Base-by-base conservation (phyloP, 441 rosid genomes). In the Isatis lusitanica region DNA sequence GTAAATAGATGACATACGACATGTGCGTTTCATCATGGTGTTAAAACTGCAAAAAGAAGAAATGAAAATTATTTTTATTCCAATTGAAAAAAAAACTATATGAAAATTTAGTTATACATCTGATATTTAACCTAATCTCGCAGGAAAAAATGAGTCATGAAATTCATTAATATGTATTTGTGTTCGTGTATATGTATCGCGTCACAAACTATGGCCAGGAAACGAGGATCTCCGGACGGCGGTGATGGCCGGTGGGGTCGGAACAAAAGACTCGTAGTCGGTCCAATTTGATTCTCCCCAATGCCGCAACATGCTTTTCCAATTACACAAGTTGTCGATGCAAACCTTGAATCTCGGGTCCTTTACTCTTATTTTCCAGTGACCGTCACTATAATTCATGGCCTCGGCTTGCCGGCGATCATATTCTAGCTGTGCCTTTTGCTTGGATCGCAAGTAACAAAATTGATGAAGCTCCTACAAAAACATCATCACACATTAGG, bases 261-360 rank as follows among this genome's bases (percentile, higher is more conserved):
- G 92, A 73, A 65, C 70, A 59, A 71, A 80, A 33, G 70, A 61
- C 50, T 84, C 82, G 36, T 90, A 84, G 28, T 90, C 85, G 0
- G 96, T 94, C 97, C 93, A 87, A 28, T 94, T 94, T 2, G 82
- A 76, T 79, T 90, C 90, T 0, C 98, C 97, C 98, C 98, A 94
- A 38, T 88, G 93, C n/a, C 71, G 74, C 61, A 94, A 68, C 98
- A 92, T 94, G 67, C 87, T 67, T 86, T 82, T 88, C 98, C 97
- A 94, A 21, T 80, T 71, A 72, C 98, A 94, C 40, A 84, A 6
- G 9, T 87, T 85, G 75, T 94, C 98, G 2, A 86, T 78, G 48
- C 98, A 94, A 81, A 85, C 90, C 50, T 81, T 82, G 21, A 83
- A 53, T 24, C 98, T 79, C 5, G 5, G 4, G 59, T 94, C 98